Conservation (phyloP, 257 asterid genomes). For the Solanum corneliomulleri region DNA sequence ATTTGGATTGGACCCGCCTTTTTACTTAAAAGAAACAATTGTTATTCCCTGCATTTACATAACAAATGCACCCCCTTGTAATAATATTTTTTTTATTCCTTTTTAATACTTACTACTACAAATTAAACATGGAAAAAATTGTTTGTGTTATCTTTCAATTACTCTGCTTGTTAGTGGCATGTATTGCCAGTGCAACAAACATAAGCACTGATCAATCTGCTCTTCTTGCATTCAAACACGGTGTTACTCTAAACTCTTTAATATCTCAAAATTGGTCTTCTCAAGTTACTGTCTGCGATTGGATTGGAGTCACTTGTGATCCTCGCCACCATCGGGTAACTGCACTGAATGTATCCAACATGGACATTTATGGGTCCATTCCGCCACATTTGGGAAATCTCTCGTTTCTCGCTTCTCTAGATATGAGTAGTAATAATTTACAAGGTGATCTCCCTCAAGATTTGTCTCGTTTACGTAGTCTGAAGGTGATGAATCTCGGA, state of each 20-base stretch:
- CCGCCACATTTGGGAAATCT: slow-evolving; percentile 4
- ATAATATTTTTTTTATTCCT: neutral
- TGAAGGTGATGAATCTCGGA: neutral
- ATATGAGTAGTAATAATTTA: slow-evolving; percentile 8
- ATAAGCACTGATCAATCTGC: neutral
- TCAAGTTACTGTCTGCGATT: neutral
- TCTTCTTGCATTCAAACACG: neutral
- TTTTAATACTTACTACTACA: neutral
- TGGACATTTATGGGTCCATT: neutral
- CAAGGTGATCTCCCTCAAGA: neutral
- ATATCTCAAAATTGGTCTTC: neutral
- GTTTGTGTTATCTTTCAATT: neutral
- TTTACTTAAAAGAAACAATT: too few relatives aligned
- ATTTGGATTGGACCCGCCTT: too few relatives aligned
- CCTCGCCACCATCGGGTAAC: neutral
- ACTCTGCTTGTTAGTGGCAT: neutral
- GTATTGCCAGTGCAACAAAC: neutral
- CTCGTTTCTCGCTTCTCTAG: slow-evolving; percentile 4
- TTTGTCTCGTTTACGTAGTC: neutral
- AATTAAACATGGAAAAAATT: neutral
- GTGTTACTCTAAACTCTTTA: neutral
- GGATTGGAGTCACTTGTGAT: neutral
- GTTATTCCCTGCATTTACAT: too few relatives aligned
- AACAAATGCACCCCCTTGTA: too few relatives aligned
- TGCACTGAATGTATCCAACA: neutral